These are phyloP conservation scores for Trichoderma erinaceum DNA, from an alignment of 495 filamentous ascomycete genomes.

Conservation along the genomic window DNA sequence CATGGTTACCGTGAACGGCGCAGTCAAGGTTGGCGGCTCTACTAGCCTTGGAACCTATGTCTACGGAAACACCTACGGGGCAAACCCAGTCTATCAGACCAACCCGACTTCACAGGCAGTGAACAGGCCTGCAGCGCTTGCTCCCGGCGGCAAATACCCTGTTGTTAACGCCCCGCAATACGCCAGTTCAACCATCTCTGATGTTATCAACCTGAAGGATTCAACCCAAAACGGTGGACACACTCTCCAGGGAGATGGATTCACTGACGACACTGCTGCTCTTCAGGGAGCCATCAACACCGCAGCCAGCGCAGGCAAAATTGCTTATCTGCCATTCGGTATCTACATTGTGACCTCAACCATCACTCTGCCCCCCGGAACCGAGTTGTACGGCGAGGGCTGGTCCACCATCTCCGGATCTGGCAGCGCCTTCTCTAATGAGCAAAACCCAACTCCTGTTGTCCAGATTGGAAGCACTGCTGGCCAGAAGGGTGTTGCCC, in stretches of 20 bases:
- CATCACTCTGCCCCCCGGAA: conserved; percentile 49
- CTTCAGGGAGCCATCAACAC: conserved; percentile 35
- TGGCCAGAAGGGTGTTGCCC: conserved; percentile 50
- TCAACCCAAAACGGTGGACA: conserved; percentile 31
- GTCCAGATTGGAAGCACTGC: conserved; percentile 48
- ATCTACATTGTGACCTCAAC: conserved; percentile 44
- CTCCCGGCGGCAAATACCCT: conserved; percentile 31
- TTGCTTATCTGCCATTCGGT: conserved; percentile 44
- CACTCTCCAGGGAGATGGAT: conserved; percentile 29
- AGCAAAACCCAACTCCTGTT: conserved; percentile 46
- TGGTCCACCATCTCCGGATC: conserved; percentile 43
- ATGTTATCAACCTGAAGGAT: conserved; percentile 43
- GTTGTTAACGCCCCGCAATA: conserved; percentile 35
- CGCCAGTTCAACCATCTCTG: conserved; percentile 25
- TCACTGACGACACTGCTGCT: conserved; percentile 31
- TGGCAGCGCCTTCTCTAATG: conserved; percentile 49
- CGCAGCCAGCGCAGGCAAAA: conserved; percentile 31
- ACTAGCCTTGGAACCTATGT: conserved; percentile 30
- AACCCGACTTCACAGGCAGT: conserved; percentile 30
- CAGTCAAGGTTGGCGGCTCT: conserved; percentile 23
- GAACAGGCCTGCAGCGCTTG: conserved; percentile 26
- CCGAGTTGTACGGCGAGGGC: conserved; percentile 31
- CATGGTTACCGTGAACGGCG: conserved; percentile 28
- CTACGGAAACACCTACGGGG: conserved; percentile 52
- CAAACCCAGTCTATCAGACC: conserved; percentile 52